Conservation (phyloP, 768 basidiomycete genomes). For the Tulasnella sp. region DNA sequence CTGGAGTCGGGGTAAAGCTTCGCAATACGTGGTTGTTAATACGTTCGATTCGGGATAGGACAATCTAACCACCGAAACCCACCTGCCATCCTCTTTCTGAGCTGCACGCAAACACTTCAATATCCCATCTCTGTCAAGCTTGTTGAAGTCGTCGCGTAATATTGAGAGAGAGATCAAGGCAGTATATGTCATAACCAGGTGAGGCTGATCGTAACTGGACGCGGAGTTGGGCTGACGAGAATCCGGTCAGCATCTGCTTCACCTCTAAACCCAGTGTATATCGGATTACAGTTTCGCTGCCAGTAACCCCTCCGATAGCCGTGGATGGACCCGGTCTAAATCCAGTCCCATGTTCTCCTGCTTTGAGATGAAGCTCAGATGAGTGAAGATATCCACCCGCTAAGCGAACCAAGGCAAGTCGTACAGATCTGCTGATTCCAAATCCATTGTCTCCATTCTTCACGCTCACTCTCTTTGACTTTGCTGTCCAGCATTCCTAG, state of each 20-base stretch:
- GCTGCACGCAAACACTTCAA: slow-evolving; percentile 58
- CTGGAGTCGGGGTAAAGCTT: slow-evolving; percentile 26
- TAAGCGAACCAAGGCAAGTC: slow-evolving; percentile 25
- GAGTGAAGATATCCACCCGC: background rate
- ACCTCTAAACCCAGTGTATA: slow-evolving; percentile 21
- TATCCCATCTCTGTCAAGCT: slow-evolving; percentile 63
- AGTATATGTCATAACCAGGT: slow-evolving; percentile 92
- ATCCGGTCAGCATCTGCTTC: background rate
- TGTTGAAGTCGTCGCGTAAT: slow-evolving; percentile 74
- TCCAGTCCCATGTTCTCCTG: slow-evolving; percentile 52
- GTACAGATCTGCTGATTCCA: slow-evolving; percentile 77
- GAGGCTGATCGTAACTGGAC: slow-evolving; percentile 52
- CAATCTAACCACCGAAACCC: background rate
- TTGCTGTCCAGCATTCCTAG: slow-evolving; percentile 44
- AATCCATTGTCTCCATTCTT: slow-evolving; percentile 71
- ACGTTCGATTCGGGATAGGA: background rate
- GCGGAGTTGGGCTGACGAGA: slow-evolving; percentile 21
- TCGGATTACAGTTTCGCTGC: slow-evolving; percentile 20
- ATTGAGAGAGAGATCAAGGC: slow-evolving; percentile 76
- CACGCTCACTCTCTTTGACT: slow-evolving; percentile 45
- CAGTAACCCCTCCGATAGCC: slow-evolving; percentile 34
- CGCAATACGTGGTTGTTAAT: slow-evolving; percentile 20
- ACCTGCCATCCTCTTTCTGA: slow-evolving; percentile 82
- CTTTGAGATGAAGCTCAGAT: slow-evolving; percentile 32
- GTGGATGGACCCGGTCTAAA: slow-evolving; percentile 73